Conservation (phyloP, 202 grass and related monocot species). For the Setaria viridis region DNA sequence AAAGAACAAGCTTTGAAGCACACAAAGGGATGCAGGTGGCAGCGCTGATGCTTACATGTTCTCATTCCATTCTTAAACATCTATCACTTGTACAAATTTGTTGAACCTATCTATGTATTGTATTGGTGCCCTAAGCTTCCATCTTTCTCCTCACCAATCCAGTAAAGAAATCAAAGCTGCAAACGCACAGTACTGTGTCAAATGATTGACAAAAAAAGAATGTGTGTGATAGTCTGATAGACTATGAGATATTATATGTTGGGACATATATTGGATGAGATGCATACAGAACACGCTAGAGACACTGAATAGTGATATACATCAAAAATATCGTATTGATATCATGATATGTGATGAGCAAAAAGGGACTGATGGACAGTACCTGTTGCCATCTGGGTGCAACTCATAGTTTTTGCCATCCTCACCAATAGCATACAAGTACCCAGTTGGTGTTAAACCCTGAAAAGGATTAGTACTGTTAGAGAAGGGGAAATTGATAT, state of each 20-base stretch:
- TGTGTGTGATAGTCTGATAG: neutral
- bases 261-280: neutral
- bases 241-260: constrained; percentile 19
- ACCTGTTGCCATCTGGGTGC: constrained; percentile 97
- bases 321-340: neutral
- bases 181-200: constrained; percentile 44
- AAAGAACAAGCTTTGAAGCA: neutral
- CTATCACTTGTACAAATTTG: constrained; percentile 36
- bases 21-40: neutral
- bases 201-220: neutral
- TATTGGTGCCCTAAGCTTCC: constrained; percentile 24
- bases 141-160: constrained; percentile 94
- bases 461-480: constrained; percentile 39
- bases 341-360: neutral
- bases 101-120: neutral
- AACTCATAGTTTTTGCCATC: constrained; percentile 77
- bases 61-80: neutral
- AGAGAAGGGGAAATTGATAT: constrained; percentile 3
- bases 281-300: neutral
- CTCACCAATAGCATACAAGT: constrained; percentile 71
- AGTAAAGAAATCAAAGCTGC: constrained; percentile 96
- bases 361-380: neutral
- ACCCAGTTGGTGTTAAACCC: constrained; percentile 79
- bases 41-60: neutral
- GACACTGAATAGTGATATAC: neutral